Evolutionary conservation across 352 stramenopile species (phyloP), one percentile per base, ranked within the genome.

Genomic region (Poterioochromonas sp.): DNA sequence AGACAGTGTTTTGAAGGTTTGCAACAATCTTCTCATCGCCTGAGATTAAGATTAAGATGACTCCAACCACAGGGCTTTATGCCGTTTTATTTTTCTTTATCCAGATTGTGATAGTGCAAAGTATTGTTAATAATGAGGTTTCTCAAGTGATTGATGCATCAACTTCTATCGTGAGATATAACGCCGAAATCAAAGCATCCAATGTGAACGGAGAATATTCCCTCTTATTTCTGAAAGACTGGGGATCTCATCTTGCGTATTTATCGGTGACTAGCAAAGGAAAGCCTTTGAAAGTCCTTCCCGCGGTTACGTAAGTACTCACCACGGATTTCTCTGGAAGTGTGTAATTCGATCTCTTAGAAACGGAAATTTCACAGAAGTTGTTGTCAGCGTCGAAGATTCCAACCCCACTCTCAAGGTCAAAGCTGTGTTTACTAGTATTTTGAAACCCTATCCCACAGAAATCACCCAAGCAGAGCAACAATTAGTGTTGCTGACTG

Each of bases 391-490:
- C 3, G 39, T 74, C 0, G 1, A 5, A 8, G 43, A 51, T 34
- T 11, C 39, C 2, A 26, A 29, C 3, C 22, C 65, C 3, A 74
- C 29, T 37, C n/a, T 94, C 54, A 93, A 93, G 82, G 77, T 94
- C 78, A 89, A 84, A 41, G 80, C 86, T 40, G 87, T 90, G 81
- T 93, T 90, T 68, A 92, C 88, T 76, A 88, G 85, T 77, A 82
- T 90, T 70, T 81, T 94, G 34, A 89, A 81, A 79, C 89, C 88
- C 34, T 92, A 90, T 83, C 89, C 89, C 5, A 85, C 78, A 0
- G 86, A 91, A 68, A 85, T 94, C 54, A 83, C 85, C 78, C 89
- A 94, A 80, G 84, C 82, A 20, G 89, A 94, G 18, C 88, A 93
- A 76, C 89, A 94, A 80, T 84, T 92, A 1, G 89, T 94, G 53